These are phyloP conservation scores for Erodium moschatum DNA, from an alignment of 441 rosid genomes.

Conservation along the genomic window DNA sequence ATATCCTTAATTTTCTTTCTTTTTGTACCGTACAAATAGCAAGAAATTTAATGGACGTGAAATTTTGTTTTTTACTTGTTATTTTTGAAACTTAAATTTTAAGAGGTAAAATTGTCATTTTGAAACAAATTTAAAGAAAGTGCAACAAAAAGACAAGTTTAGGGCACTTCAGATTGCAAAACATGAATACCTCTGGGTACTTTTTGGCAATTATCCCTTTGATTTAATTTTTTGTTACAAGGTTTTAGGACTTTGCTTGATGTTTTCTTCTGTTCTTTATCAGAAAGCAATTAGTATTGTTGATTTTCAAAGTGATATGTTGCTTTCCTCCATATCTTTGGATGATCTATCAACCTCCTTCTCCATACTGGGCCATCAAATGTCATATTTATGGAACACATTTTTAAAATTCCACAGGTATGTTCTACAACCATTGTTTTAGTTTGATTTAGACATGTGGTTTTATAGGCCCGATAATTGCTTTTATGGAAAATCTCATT, in stretches of 20 bases:
- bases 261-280: slow-evolving; percentile 20
- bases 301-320: slow-evolving; percentile 34
- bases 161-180: too few species aligned
- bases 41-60: too few species aligned
- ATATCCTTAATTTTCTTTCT: too few species aligned
- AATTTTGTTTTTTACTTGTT: too few species aligned
- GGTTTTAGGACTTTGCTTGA: slow-evolving; percentile 5
- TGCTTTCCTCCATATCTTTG: slow-evolving; percentile 34
- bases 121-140: too few species aligned
- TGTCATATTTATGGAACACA: slow-evolving; percentile 56
- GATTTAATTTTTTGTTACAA: slow-evolving; percentile 2
- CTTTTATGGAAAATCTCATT: too few species aligned
- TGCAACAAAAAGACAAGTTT: not conserved
- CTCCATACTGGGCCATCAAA: slow-evolving; percentile 53
- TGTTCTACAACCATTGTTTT: slow-evolving; percentile 11
- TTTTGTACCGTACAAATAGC: too few species aligned
- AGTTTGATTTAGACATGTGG: not conserved
- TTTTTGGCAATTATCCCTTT: too few species aligned
- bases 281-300: slow-evolving; percentile 42
- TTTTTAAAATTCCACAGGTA: slow-evolving; percentile 89
- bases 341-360: slow-evolving; percentile 44
- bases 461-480: too few species aligned
- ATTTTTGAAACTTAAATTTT: too few species aligned
- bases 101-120: too few species aligned
- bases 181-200: too few species aligned